A percentile compares a stretch with the other conserved stretches of the same genome.
Conservation (phyloP, 495 filamentous ascomycete genomes). For the Rostrohypoxylon terebratum region DNA sequence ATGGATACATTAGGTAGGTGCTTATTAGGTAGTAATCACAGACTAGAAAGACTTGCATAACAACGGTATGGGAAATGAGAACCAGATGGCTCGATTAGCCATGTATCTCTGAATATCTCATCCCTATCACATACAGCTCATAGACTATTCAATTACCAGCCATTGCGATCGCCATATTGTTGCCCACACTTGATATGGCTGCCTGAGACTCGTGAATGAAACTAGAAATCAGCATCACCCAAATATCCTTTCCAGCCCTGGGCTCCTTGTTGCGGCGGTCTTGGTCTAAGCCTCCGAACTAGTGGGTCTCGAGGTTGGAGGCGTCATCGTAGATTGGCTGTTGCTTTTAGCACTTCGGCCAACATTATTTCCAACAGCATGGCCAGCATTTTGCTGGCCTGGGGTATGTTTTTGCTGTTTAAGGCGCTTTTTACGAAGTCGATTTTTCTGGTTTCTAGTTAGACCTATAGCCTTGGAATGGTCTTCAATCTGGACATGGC, state of each 20-base stretch:
- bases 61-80: neutral
- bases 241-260: neutral
- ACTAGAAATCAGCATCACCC: neutral
- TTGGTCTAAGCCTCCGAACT: conserved; percentile 3
- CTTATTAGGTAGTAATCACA: neutral
- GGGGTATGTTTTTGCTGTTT: neutral
- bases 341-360: neutral
- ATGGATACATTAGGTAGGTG: no score
- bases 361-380: neutral
- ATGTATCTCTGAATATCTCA: neutral
- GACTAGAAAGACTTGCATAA: neutral
- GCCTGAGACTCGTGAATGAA: neutral
- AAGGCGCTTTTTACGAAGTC: neutral
- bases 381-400: neutral
- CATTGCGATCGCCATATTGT: neutral
- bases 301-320: neutral
- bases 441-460: neutral
- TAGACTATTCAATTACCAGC: neutral
- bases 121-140: neutral
- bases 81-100: neutral
- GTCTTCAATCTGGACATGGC: neutral
- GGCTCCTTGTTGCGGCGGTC: neutral
- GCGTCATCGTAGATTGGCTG: conserved; percentile 1
- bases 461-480: neutral
- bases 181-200: neutral